Evolutionary conservation across 345 rosid species (phyloP).

Genomic region (Brassica carinata): DNA sequence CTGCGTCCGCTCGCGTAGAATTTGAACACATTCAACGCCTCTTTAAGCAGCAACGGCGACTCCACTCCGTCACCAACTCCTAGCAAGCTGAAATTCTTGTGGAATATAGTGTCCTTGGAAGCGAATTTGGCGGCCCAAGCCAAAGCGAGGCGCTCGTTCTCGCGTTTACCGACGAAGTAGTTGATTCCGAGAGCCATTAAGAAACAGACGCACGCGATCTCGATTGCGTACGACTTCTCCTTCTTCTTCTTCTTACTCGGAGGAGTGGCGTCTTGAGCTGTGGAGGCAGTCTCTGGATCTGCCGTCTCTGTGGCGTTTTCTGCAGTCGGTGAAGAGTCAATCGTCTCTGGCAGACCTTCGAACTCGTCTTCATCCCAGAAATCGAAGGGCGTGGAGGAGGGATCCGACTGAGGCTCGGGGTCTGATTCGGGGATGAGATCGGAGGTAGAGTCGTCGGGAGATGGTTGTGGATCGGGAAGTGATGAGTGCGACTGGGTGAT

Average conservation of each 20-base stretch:
- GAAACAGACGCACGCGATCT: slow-evolving; percentile 64
- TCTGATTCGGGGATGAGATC: slow-evolving; percentile 25
- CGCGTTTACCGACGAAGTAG: slow-evolving; percentile 73
- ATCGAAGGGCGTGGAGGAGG: slow-evolving; percentile 52
- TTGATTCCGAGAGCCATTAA: slow-evolving; percentile 59
- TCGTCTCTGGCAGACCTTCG: slow-evolving; percentile 69
- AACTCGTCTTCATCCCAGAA: slow-evolving; percentile 93
- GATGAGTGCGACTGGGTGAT: slow-evolving; percentile 45
- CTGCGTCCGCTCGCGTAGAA: slow-evolving; percentile 91
- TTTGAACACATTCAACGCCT: slow-evolving; percentile 76
- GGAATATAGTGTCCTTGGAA: slow-evolving; percentile 68
- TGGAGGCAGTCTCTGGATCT: slow-evolving; percentile 32
- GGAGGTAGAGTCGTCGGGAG: slow-evolving; percentile 1
- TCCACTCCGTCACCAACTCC: slow-evolving; percentile 80
- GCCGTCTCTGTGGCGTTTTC: slow-evolving; percentile 38
- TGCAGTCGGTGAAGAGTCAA: slow-evolving; percentile 29
- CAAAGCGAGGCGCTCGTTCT: slow-evolving; percentile 79
- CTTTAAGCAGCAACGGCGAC: slow-evolving; percentile 80
- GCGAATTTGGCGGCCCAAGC: slow-evolving; percentile 91
- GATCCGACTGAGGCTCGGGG: neutral
- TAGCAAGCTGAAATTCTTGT: slow-evolving; percentile 69
- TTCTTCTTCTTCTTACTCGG: slow-evolving; percentile 25
- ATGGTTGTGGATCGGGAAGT: slow-evolving; percentile 30
- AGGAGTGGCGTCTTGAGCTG: neutral
- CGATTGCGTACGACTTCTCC: slow-evolving; percentile 46